Base-by-base conservation (phyloP, 805 yeast genomes). In the Spencermartinsiella europaea region DNA sequence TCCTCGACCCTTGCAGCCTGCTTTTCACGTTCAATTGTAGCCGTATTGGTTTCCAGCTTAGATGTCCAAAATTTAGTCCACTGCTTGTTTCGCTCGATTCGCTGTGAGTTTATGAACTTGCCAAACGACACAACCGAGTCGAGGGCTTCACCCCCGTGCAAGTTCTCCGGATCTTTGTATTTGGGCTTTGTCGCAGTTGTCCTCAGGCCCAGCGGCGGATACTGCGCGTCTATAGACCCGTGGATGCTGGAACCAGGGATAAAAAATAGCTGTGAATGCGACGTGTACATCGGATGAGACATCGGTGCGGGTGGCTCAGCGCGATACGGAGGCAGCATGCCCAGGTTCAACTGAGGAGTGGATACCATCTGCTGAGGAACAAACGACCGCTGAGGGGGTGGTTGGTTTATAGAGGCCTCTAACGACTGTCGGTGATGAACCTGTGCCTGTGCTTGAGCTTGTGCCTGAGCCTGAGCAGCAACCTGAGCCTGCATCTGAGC, bases 1-100 rank as follows among this genome's bases (percentile, higher is more conserved):
- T 39, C 25, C 28, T 44, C 39, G 46, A 55, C 40, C 44, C 40
- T 55, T 54, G 35, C 52, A 1, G 83, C 79, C 59, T 80, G 80
- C 44, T 77, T 51, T 70, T 69, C 58, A 75, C 35, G 44, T 25
- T 45, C 43, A 5, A 52, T 28, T n/a, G 39, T 27, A 15, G 33
- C 41, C 31, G 44, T 22, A 37, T 47, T 50, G 17, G 40, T 25
- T 12, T 40, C 51, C 16, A 45, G 27, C 15, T 43, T 50, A 16
- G 40, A 44, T 21, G 38, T 36, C 71, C 71, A 68, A 54, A 56
- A 67, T 25, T 50, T 46, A 21, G 53, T 46, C 70, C 70, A 68
- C 46, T 53, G 48, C 38, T 48, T 44, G 16, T 49, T 43, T 20
- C 72, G 58, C 36, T 44, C 43, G n/a, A 40, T 34, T n/a, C 71